phyloP scores from a whole-genome alignment of 2,329 filamentous ascomycete species.

The Fusarium hainanense region DNA sequence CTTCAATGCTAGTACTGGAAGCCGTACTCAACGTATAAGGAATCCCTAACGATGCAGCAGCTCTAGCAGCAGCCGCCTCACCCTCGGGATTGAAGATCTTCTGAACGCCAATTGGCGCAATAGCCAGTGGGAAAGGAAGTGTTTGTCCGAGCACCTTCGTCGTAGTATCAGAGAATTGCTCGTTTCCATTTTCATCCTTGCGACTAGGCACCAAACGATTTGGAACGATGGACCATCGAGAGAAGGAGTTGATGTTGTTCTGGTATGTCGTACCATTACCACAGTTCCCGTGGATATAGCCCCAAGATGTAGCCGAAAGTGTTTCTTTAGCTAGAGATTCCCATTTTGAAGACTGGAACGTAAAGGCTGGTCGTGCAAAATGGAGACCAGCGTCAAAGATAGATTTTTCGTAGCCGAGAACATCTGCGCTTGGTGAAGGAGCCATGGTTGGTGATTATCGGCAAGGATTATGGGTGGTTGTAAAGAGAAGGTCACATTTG shows the following conservation, averaged over 20 bases:
- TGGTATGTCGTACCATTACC: conserved; percentile 22
- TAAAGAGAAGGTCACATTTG: not conserved
- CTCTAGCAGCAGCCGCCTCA: conserved; percentile 3
- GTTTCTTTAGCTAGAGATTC: conserved; percentile 19
- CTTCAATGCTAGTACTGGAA: conserved; percentile 29
- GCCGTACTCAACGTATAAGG: conserved; percentile 22
- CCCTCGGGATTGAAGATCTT: conserved; percentile 32
- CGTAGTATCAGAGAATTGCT: conserved; percentile 21
- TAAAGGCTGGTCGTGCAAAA: conserved; percentile 11
- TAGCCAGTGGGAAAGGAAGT: conserved; percentile 19
- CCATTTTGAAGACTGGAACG: conserved; percentile 16
- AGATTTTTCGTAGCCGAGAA: conserved; percentile 17
- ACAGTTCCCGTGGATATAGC: conserved; percentile 30
- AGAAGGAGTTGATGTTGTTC: conserved; percentile 21
- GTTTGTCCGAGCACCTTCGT: conserved; percentile 20
- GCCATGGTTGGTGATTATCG: not conserved
- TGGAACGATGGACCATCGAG: conserved; percentile 11
- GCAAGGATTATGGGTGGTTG: not conserved
- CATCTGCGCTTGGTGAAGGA: conserved; percentile 10
- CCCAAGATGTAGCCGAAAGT: conserved; percentile 31
- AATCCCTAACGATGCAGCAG: conserved; percentile 4
- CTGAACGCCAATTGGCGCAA: conserved; percentile 20
- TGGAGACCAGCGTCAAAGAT: conserved; percentile 17
- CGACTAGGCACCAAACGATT: conserved; percentile 17
- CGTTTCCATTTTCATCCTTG: conserved; percentile 16